A percentile compares a stretch with the other conserved stretches of the same genome.
Evolutionary conservation across 148 eudicot species (phyloP).

Genomic region (Rhododendron williamsianum): DNA sequence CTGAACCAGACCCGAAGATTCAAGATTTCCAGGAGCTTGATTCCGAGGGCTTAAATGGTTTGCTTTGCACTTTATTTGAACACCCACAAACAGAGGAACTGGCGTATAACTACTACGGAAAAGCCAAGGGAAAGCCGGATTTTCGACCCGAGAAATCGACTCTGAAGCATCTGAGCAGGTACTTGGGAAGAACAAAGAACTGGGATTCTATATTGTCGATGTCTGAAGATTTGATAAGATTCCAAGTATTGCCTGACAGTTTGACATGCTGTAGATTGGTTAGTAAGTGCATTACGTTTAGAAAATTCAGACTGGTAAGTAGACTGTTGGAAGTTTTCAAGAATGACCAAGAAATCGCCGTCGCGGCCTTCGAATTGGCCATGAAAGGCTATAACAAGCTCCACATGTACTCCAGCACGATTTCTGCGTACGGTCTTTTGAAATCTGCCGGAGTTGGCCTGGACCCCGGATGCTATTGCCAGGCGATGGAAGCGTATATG

Average conservation of each 20-base stretch:
- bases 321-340: conserved; percentile 37
- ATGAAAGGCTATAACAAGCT: conserved; percentile 73
- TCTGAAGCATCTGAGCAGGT: conserved; percentile 42
- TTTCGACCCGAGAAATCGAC: conserved; percentile 48
- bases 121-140: conserved; percentile 35
- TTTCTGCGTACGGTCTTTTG: conserved; percentile 39
- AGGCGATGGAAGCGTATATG: conserved; percentile 66
- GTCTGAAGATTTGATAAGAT: conserved; percentile 38
- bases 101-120: conserved; percentile 48
- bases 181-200: conserved; percentile 41
- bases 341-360: conserved; percentile 25
- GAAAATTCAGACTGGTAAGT: conserved; percentile 54
- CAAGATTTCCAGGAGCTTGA: conserved; percentile 4
- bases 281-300: conserved; percentile 47
- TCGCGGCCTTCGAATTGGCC: conserved; percentile 43
- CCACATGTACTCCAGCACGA: conserved; percentile 75
- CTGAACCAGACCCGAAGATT: conserved; percentile 15
- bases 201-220: conserved; percentile 42
- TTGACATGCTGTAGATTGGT: conserved; percentile 49
- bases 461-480: conserved; percentile 45
- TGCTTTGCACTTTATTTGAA: conserved; percentile 27
- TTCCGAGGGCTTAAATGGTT: conserved; percentile 19
- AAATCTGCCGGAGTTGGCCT: conserved; percentile 31
- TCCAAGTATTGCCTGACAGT: conserved; percentile 40
- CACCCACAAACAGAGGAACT: conserved; percentile 44